Base-by-base conservation (phyloP, 108 stramenopile species). In the Stephanodiscus triporus region DNA sequence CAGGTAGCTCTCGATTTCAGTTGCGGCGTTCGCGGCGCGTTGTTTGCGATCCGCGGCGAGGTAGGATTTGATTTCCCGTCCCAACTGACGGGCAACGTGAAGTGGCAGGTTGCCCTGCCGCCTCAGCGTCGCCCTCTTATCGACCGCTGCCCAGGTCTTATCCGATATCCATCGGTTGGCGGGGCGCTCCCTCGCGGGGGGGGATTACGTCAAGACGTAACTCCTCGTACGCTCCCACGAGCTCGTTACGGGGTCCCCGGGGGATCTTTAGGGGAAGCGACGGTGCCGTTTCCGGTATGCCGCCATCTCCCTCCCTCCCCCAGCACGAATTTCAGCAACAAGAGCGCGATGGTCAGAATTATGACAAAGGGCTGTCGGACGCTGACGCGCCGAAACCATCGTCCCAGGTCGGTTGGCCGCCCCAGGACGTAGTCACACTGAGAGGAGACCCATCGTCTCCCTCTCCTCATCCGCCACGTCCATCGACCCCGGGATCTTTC, bases 121-220 rank as follows among this genome's bases (percentile, higher is more conserved):
- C 26, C 56, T 57, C 30, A 27, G 5, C 16, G 23, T 30, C 16
- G 56, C 56, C 1, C 56, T 24, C 4, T 16, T 26, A 14, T 57
- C 56, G 5, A 57, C 56, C 16, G 30, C 27, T 0, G 29, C 9
- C 56, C 56, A 57, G 10, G 56, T 57, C 24, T 20, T 16, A 26
- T 57, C 23, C 9, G 56, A 57, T 9, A 57, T 57, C 56, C 56
- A 57, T 16, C 23, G 4, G 27, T 57, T 57, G 56, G 56, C 56
- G 16, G 26, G 26, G 17, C 27, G 56, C 14, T 57, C 27, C 23
- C 56, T 9, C 16, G 10, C 16, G 56, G 56, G 56, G 9, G 56
- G 26, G 56, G 23, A 4, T 16, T 26, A 20, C 20, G 56, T 57
- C 27, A 24, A 2, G 16, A 9, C 24, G 56, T 24, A 55, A 24